Conservation (phyloP, 495 filamentous ascomycete genomes). For the Penicillium macrosclerotiorum region DNA sequence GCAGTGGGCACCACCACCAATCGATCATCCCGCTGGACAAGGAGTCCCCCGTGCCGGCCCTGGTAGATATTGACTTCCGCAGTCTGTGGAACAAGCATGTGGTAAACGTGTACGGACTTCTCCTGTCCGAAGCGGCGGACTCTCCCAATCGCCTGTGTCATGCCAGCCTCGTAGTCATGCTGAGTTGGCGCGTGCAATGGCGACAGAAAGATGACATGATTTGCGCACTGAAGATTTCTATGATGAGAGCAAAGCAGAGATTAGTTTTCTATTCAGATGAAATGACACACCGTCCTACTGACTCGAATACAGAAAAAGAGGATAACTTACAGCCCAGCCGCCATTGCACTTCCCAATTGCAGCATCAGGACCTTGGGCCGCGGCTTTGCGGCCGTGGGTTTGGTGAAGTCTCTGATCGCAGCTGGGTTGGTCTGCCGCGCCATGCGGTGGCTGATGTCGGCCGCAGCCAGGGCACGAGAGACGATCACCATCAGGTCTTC, state of each 20-base stretch:
- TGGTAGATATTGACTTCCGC: slow-evolving; percentile 70
- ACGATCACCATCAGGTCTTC: slow-evolving; percentile 37
- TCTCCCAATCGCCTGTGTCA: slow-evolving; percentile 73
- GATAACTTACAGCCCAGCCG: slow-evolving; percentile 64
- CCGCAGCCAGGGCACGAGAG: slow-evolving; percentile 26
- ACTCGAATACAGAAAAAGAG: background rate
- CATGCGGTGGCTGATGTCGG: slow-evolving; percentile 29
- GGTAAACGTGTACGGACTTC: slow-evolving; percentile 67
- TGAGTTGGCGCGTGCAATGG: slow-evolving; percentile 56
- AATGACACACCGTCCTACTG: too few relatives aligned
- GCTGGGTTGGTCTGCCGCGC: background rate
- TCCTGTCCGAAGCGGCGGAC: slow-evolving; percentile 64
- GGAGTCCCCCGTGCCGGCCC: slow-evolving; percentile 31
- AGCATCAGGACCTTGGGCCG: slow-evolving; percentile 59
- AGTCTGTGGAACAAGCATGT: slow-evolving; percentile 60
- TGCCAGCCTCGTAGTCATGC: slow-evolving; percentile 55
- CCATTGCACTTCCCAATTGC: slow-evolving; percentile 58
- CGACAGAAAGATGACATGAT: slow-evolving; percentile 73
- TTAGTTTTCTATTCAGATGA: background rate
- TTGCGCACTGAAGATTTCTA: slow-evolving; percentile 72
- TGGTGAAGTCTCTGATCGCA: slow-evolving; percentile 11
- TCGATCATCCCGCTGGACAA: slow-evolving; percentile 30
- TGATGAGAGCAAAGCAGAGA: background rate
- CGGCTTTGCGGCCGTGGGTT: background rate
- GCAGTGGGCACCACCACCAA: too few relatives aligned